Evolutionary conservation across 768 basidiomycete genomes (phyloP), one percentile per base, ranked within the genome.

Genomic region (Pleurotus tuoliensis): DNA sequence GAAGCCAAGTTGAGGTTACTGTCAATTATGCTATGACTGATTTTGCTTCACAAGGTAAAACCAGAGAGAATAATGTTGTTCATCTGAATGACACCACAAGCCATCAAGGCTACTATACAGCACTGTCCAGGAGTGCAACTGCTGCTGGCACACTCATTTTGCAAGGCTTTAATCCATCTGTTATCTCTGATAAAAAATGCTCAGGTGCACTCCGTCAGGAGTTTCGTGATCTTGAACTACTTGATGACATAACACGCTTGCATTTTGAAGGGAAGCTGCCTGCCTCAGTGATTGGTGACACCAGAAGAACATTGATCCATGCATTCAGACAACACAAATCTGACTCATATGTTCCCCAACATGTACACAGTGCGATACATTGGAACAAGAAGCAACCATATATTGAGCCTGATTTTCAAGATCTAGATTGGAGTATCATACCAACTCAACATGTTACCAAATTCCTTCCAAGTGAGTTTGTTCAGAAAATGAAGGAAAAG

Each of bases 11-110:
- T 2, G 56, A 63, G 8, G 48, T 71, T 1, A 24, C 67, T 1
- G 54, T 61, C 1, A 71, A 69, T 55, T 72, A 71, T 59, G 62
- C 68, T 12, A 71, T 71, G 69, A 72, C 71, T 2, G 71, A 71
- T 52, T 73, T 67, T 59, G 59, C 66, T 4, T 70, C 68, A 0
- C 72, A 73, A 57, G 71, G 72, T 3, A 69, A 67, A 48, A 69
- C 69, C 8, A 57, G 66, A 38, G 25, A 30, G 13, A 37, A 58
- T 4, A 70, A 71, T 64, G 54, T 66, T 1, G 65, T 66, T 1
- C 67, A 72, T 50, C 47, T 70, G 2, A 51, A 61, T 47, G 61
- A 65, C 40, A 59, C 59, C 6, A 16, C 44, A 22, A 58, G n/a
- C 39, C 68, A 70, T 56, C 66, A 66, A 24, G 57, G 65, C 4